Evolutionary conservation across 2,329 filamentous ascomycete species (phyloP), one percentile per base, ranked within the genome.

Genomic region (Scedosporium apiospermum): DNA sequence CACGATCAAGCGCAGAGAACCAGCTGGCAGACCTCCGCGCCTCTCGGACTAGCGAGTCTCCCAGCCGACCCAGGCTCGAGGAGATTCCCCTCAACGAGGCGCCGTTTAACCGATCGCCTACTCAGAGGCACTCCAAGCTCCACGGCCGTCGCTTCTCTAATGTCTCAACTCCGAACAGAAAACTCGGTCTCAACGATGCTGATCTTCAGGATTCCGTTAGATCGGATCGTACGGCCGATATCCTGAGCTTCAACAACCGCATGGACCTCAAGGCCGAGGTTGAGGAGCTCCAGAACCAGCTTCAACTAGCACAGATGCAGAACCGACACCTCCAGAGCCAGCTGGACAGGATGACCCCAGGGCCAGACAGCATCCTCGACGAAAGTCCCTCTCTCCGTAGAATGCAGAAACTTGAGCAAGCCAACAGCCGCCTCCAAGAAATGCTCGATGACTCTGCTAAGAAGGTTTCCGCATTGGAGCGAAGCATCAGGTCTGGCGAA

Each of bases 231-330:
- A 96, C 91, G 0, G 85, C 71, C 26, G 93, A 97, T 72, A 89
- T 91, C 16, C 79, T 92, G 51, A 88, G 87, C 67, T 91, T 91
- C 75, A 93, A 95, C 76, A 91, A 89, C 70, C 88, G 89, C 46
- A 93, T 96, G 87, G 93, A 98, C 71, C 79, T 96, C 64, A 95
- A 93, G 70, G 85, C 91, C 3, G 93, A 98, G 69, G 81, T 97
- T 12, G 93, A 98, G 72, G 88, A 96, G 73, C 82, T 96, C 27
- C 93, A 97, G 72, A 97, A 96, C 72, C 91, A 96, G 72, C 83
- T 98, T 60, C 93, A 98, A 71, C 85, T 98, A 72, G 88, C 89
- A 4, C 89, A 97, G 74, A 96, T 98, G 91, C 90, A 96, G 69
- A 97, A 96, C 74, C 87, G 90, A 41, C 93, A 98, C 70, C 84